Base-by-base conservation (phyloP, 306 rosid species). In the Alnus glutinosa region DNA sequence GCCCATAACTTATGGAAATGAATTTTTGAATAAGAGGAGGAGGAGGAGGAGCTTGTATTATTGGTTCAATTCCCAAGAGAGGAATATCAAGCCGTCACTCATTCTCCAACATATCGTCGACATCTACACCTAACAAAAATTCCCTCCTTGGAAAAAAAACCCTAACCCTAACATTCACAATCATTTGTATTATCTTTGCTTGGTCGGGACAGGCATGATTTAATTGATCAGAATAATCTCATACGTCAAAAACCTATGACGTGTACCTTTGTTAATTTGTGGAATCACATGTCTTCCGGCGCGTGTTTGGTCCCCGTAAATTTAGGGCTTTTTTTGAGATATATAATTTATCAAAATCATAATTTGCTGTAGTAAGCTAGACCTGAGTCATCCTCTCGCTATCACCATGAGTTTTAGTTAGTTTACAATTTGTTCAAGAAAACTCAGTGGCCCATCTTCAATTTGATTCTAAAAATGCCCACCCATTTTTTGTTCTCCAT, bases 11-110 rank as follows among this genome's bases (percentile, higher is more conserved):
- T 86, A 76, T 39, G 89, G 58, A 83, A 84, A 80, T 73, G 75
- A 87, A 80, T 72, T 83, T 55, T 23, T 23, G 28, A 23, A 23
- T 23, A 23, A 23, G 28, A 23, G 28, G 28, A 23, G 28, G 74
- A 86, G 70, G 8, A 61, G 75, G 69, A 75, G 68, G 75, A 79
- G 66, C 77, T 49, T 55, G 19, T 62, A 91, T 89, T 63, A 91
- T 85, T 90, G 93, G 86, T 78, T n/a, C n/a, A n/a, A n/a, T n/a
- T 81, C 69, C n/a, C 73, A 81, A 81, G 69, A 58, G 83, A 84
- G 91, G 97, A 95, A 87, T 87, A 86, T 86, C 16, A 86, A 92
- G 93, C 97, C 98, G 97, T 95, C 94, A 95, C 98, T 95, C 98
- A 91, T 95, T 90, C 90, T 87, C 92, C 95, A 88, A 92, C 97